These are phyloP conservation scores for Coemansia sp. DNA, from an alignment of 192 early-diverging fungal species.

Conservation along the genomic window DNA sequence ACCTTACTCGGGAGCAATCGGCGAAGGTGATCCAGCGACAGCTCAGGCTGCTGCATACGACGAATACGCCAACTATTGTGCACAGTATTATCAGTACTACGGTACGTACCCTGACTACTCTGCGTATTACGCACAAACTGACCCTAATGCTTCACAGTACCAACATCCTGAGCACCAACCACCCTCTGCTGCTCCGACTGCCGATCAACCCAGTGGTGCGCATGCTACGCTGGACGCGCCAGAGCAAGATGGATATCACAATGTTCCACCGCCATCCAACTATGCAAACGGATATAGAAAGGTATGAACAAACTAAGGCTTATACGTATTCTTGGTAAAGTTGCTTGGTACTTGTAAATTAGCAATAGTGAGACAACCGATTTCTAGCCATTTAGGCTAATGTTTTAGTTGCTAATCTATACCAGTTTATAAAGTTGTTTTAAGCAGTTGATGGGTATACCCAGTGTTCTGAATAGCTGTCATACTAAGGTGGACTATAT, in stretches of 20 bases:
- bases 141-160: neutral
- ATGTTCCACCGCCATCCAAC: slow-evolving; percentile 39
- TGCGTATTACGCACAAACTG: slow-evolving; percentile 26
- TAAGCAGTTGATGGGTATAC: neutral
- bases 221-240: neutral
- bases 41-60: slow-evolving; percentile 15
- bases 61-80: slow-evolving; percentile 39
- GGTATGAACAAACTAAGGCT: slow-evolving; percentile 16
- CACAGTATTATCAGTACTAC: slow-evolving; percentile 52
- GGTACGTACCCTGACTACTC: slow-evolving; percentile 44
- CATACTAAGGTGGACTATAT: no score
- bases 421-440: neutral
- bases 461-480: no score
- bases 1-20: slow-evolving; percentile 3
- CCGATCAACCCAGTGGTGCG: neutral
- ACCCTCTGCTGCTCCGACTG: neutral
- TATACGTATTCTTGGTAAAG: neutral
- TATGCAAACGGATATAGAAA: slow-evolving; percentile 26
- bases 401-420: neutral
- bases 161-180: slow-evolving; percentile 9
- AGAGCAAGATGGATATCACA: slow-evolving; percentile 31
- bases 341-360: neutral
- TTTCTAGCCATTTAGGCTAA: neutral
- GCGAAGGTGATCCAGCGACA: neutral
- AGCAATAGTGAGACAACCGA: neutral